These are phyloP conservation scores for Histomonas meleagridis DNA, from an alignment of 208 protist species.

Conservation along the genomic window DNA sequence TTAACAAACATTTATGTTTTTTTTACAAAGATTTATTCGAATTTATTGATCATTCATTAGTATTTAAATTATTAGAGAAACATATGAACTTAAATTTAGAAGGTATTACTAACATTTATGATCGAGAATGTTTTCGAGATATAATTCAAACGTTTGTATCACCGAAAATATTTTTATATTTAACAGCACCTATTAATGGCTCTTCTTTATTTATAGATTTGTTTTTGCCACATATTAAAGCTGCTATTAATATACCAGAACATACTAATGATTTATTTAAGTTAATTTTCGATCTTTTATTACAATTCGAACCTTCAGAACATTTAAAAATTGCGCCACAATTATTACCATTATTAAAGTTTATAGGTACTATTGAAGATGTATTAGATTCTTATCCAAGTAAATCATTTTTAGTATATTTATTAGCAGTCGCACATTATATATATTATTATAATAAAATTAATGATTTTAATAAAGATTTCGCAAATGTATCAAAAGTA, in stretches of 20 bases:
- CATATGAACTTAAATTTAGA: not conserved
- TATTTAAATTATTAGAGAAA: not conserved
- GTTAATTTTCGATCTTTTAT: not conserved
- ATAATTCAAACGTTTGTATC: not conserved
- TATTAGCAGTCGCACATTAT: not conserved
- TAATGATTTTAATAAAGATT: not conserved
- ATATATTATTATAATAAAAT: not conserved
- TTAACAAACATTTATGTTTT: not conserved
- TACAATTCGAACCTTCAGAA: not conserved
- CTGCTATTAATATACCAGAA: not conserved
- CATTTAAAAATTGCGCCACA: not conserved
- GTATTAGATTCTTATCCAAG: not conserved
- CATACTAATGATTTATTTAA: not conserved
- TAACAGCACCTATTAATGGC: no score
- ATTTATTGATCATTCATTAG: not conserved
- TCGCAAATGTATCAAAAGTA: no score
- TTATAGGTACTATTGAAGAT: not conserved
- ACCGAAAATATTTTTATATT: not conserved
- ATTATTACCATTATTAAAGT: not conserved
- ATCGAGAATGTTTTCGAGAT: not conserved
- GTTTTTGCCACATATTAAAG: not conserved
- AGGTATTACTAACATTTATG: not conserved
- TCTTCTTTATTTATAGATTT: not conserved
- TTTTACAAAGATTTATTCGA: conserved; percentile 20
- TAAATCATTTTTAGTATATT: not conserved